These are phyloP conservation scores for Saturnispora diversa DNA, from an alignment of 805 yeast genomes.

Conservation along the genomic window DNA sequence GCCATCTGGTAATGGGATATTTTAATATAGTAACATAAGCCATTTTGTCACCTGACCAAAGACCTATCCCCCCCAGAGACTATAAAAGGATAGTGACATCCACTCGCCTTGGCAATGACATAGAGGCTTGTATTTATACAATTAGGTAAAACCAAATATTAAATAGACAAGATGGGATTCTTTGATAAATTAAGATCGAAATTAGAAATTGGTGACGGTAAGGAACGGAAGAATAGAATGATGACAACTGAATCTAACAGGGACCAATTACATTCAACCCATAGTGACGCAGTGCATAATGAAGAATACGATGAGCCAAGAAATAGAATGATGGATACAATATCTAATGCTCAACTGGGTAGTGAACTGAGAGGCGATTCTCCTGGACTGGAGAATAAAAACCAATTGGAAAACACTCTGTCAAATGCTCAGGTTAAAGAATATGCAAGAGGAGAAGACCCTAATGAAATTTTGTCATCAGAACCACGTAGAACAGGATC, in stretches of 20 bases:
- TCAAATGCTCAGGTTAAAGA: not conserved
- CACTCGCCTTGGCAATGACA: too few species aligned
- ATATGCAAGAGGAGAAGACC: not conserved
- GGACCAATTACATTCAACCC: conserved; percentile 10
- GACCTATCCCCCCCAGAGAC: too few species aligned
- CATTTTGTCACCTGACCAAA: too few species aligned
- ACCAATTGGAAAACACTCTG: conserved; percentile 1
- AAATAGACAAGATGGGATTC: too few species aligned
- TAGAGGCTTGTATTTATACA: too few species aligned
- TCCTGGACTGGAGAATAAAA: too few species aligned
- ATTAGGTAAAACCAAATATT: too few species aligned
- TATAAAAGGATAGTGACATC: too few species aligned
- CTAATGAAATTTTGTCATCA: not conserved
- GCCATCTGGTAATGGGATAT: too few species aligned
- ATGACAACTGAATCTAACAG: conserved; percentile 12
- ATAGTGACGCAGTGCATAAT: not conserved
- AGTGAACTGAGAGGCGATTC: not conserved
- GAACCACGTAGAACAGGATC: not conserved
- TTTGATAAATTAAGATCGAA: conserved; percentile 9
- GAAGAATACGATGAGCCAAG: conserved; percentile 11
- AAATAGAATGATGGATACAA: conserved; percentile 14
- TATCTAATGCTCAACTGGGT: conserved; percentile 12
- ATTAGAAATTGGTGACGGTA: conserved; percentile 2
- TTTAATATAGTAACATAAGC: too few species aligned
- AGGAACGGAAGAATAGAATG: conserved; percentile 10